A percentile compares a stretch with the other conserved stretches of the same genome.
These are phyloP conservation scores for Botrytis elliptica DNA, from an alignment of 2,329 filamentous ascomycete genomes.

Conservation along the genomic window DNA sequence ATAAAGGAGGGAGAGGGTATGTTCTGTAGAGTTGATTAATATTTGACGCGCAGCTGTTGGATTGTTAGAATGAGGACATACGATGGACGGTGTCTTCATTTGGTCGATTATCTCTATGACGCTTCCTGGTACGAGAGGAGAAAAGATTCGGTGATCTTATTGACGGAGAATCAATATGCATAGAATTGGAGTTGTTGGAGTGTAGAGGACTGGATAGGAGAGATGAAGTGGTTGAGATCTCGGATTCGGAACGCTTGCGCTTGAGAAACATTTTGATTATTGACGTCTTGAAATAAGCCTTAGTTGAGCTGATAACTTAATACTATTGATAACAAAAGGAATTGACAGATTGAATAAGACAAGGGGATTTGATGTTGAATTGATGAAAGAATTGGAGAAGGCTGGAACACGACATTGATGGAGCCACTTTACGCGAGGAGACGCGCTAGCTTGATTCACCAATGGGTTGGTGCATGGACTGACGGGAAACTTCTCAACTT, in stretches of 20 bases:
- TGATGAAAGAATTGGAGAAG: not conserved
- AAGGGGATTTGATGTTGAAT: constrained; percentile 6
- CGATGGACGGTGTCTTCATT: constrained; percentile 49
- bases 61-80: constrained; percentile 25
- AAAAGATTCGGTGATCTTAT: constrained; percentile 46
- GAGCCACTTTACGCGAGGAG: constrained; percentile 16
- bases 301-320: not conserved
- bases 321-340: not conserved
- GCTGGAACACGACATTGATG: constrained; percentile 9
- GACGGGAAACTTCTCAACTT: not conserved
- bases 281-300: not conserved
- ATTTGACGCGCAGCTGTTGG: not conserved
- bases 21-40: constrained; percentile 38
- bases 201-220: constrained; percentile 42
- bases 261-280: constrained; percentile 52
- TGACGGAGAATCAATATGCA: constrained; percentile 38
- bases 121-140: constrained; percentile 59
- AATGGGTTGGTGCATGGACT: not conserved
- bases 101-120: constrained; percentile 58
- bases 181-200: constrained; percentile 41
- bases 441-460: constrained; percentile 10
- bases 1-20: constrained; percentile 58
- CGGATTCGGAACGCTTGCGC: constrained; percentile 62
- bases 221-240: constrained; percentile 50
- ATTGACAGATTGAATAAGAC: not conserved